Conservation (phyloP, 2,329 filamentous ascomycete genomes). For the Epichloe sylvatica region DNA sequence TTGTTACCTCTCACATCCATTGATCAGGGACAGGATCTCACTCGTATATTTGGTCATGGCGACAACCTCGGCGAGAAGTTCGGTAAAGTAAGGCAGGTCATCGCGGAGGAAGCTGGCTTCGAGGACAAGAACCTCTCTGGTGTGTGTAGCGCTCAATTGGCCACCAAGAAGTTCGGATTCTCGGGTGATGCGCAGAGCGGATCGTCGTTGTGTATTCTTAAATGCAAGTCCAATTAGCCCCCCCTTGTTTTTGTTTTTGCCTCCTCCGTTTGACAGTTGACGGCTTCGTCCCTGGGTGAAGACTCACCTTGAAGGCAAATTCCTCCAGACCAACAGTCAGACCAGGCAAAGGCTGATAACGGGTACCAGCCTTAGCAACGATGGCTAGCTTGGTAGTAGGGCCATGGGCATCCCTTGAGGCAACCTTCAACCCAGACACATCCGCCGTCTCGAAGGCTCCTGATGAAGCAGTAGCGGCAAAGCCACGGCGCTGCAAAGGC, state of each 20-base stretch:
- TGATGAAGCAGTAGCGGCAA: slow-evolving; percentile 47
- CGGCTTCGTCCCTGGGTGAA: slow-evolving; percentile 4
- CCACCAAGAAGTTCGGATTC: slow-evolving; percentile 92
- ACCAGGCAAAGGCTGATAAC: slow-evolving; percentile 82
- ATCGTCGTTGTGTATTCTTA: slow-evolving; percentile 75
- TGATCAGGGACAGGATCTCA: slow-evolving; percentile 26
- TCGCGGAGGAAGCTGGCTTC: slow-evolving; percentile 90
- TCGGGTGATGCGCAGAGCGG: slow-evolving; percentile 81
- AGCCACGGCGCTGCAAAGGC: slow-evolving; percentile 36
- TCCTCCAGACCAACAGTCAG: slow-evolving; percentile 81
- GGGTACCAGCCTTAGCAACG: slow-evolving; percentile 85
- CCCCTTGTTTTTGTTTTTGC: neutral
- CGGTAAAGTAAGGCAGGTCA: slow-evolving; percentile 93
- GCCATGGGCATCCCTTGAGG: slow-evolving; percentile 75
- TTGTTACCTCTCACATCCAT: slow-evolving; percentile 7
- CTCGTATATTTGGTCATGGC: slow-evolving; percentile 74
- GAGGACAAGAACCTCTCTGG: slow-evolving; percentile 82
- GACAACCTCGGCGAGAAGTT: slow-evolving; percentile 85
- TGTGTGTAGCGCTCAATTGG: slow-evolving; percentile 76
- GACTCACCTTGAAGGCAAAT: slow-evolving; percentile 84
- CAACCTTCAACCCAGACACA: slow-evolving; percentile 79
- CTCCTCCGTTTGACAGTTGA: slow-evolving; percentile 4
- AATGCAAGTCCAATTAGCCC: slow-evolving; percentile 33
- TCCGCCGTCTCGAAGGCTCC: slow-evolving; percentile 82
- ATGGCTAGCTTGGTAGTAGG: slow-evolving; percentile 84